Evolutionary conservation across 23 red algal genomes (phyloP).

Genomic region (Chondrus crispus): DNA sequence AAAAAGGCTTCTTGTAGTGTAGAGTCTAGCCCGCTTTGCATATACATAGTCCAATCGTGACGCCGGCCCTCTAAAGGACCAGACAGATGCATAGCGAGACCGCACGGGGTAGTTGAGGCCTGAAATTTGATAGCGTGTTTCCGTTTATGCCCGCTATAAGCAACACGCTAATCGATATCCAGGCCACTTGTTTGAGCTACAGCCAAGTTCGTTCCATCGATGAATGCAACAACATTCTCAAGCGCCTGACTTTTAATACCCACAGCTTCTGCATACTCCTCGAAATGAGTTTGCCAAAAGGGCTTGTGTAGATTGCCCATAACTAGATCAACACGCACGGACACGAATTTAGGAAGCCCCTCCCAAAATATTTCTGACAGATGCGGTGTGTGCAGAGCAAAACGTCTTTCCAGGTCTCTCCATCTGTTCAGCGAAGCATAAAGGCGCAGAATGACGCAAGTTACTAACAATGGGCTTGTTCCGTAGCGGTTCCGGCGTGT

Average conservation of each 20-base stretch:
- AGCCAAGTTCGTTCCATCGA: background rate
- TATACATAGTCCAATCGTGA: background rate
- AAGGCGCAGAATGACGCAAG: too few relatives aligned
- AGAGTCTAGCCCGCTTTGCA: background rate
- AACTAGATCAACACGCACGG: too few relatives aligned
- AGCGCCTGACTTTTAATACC: background rate
- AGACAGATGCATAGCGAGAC: background rate
- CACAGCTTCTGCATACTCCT: background rate
- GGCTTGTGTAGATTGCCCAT: too few relatives aligned
- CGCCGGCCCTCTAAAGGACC: background rate
- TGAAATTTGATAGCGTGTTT: background rate
- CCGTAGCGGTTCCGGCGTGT: too few relatives aligned
- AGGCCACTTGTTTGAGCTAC: background rate
- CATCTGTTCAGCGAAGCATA: too few relatives aligned
- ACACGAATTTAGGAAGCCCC: too few relatives aligned
- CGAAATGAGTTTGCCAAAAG: too few relatives aligned
- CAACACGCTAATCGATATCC: background rate
- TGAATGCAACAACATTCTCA: background rate
- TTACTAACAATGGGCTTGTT: too few relatives aligned
- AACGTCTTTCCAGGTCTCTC: too few relatives aligned
- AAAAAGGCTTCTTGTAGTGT: background rate
- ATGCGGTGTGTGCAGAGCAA: too few relatives aligned
- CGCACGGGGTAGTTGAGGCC: background rate
- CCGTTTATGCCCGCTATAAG: constrained; percentile 2
- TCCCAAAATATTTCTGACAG: too few relatives aligned